These are phyloP conservation scores for Cyberlindnera xishuangbannaensis DNA, from an alignment of 805 yeast species.

Conservation along the genomic window DNA sequence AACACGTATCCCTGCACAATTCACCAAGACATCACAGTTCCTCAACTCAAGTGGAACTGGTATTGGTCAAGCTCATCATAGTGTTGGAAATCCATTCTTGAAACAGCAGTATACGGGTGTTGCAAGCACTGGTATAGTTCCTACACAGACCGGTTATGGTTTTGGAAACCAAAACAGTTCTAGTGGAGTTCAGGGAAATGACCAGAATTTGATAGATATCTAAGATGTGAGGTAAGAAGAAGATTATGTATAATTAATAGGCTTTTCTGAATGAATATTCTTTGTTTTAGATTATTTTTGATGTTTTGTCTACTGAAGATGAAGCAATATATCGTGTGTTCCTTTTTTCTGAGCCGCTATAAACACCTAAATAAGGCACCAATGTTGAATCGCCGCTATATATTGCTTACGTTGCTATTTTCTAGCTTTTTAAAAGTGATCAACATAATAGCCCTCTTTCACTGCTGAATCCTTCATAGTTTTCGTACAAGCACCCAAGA, in stretches of 20 bases:
- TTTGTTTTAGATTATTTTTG: no score
- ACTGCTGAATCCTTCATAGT: conserved; percentile 51
- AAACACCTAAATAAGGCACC: no score
- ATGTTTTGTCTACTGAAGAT: not conserved
- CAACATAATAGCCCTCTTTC: conserved; percentile 22
- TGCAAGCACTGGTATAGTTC: conserved; percentile 59
- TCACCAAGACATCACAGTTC: conserved; percentile 74
- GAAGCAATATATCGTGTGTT: no score
- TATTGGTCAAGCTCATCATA: conserved; percentile 26
- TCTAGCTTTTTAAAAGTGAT: conserved; percentile 1
- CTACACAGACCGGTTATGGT: conserved; percentile 90
- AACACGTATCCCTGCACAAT: conserved; percentile 85
- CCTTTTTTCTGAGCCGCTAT: no score
- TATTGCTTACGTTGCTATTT: no score
- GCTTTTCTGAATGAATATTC: not conserved
- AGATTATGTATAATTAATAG: not conserved
- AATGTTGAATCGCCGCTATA: no score
- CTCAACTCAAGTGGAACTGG: conserved; percentile 90
- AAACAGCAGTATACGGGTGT: conserved; percentile 71
- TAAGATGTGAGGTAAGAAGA: no score
- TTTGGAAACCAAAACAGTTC: conserved; percentile 66
- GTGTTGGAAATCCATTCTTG: conserved; percentile 35
- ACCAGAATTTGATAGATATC: conserved; percentile 26
- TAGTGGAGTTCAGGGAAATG: conserved; percentile 17
- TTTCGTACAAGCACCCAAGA: conserved; percentile 67